Evolutionary conservation across 768 basidiomycete species (phyloP), one percentile per base, ranked within the genome.

Genomic region (Russula earlei): DNA sequence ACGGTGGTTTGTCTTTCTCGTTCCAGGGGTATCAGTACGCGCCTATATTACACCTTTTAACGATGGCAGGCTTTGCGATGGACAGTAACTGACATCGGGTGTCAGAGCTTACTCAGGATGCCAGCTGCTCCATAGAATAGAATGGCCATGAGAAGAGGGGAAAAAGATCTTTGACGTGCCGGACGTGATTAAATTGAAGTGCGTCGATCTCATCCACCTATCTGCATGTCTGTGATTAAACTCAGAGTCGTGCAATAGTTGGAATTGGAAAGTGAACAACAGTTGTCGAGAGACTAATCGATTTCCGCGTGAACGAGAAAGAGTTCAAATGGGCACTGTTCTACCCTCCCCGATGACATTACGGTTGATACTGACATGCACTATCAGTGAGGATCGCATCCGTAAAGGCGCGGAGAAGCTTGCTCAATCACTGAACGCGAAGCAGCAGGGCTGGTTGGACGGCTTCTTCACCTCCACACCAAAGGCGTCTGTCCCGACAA

Each of bases 61-160:
- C n/a, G n/a, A n/a, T n/a, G n/a, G n/a, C n/a, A n/a, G n/a, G n/a
- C n/a, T n/a, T n/a, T n/a, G n/a, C n/a, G n/a, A n/a, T n/a, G n/a
- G n/a, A n/a, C n/a, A n/a, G n/a, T n/a, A n/a, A n/a, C n/a, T n/a
- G n/a, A n/a, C n/a, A n/a, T n/a, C n/a, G n/a, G n/a, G n/a, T n/a
- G n/a, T n/a, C n/a, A n/a, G n/a, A n/a, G n/a, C n/a, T n/a, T n/a
- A n/a, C n/a, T n/a, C n/a, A n/a, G n/a, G n/a, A n/a, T n/a, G n/a
- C n/a, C n/a, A n/a, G n/a, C n/a, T n/a, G n/a, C n/a, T n/a, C n/a
- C n/a, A n/a, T n/a, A n/a, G n/a, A n/a, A n/a, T n/a, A n/a, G 84
- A 95, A 56, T 99, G 95, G 95, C 91, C 91, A 47, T 98, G 91
- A 90, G 83, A 94, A 68, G 86, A 92, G 60, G 96, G 96, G 36